A percentile compares a stretch with the other conserved stretches of the same genome.
phyloP scores from a whole-genome alignment of 2,329 filamentous ascomycete species.

The Clonostachys solani region DNA sequence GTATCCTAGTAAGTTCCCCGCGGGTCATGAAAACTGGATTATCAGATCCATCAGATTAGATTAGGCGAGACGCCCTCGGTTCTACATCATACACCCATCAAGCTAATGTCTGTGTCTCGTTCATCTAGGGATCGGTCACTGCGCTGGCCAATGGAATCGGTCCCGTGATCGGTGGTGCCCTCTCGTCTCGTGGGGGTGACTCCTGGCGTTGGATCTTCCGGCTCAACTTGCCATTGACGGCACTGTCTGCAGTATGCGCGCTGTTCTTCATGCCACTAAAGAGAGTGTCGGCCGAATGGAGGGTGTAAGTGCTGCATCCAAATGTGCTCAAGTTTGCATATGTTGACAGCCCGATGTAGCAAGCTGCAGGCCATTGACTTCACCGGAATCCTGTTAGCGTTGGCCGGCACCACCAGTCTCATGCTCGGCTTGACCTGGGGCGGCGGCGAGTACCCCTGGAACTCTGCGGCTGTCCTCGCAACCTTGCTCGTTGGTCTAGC shows the following conservation, averaged over 20 bases:
- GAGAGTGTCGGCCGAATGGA: conserved; percentile 48
- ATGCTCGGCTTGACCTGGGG: conserved; percentile 49
- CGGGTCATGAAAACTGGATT: neutral
- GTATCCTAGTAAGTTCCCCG: conserved; percentile 33
- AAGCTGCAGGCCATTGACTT: conserved; percentile 50
- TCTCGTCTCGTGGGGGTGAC: conserved; percentile 36
- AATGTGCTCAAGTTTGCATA: neutral
- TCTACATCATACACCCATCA: no score
- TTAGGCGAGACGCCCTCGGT: no score
- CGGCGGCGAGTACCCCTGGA: conserved; percentile 44
- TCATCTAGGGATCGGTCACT: conserved; percentile 37
- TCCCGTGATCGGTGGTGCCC: conserved; percentile 46
- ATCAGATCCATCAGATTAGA: neutral
- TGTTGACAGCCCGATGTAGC: conserved; percentile 7
- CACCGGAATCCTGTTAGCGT: conserved; percentile 37
- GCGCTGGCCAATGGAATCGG: conserved; percentile 50
- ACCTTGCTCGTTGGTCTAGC: conserved; percentile 37
- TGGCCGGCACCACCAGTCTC: conserved; percentile 43
- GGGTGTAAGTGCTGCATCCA: conserved; percentile 18
- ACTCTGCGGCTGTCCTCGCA: conserved; percentile 35
- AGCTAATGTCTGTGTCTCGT: neutral
- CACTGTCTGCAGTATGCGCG: conserved; percentile 38
- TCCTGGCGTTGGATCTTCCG: conserved; percentile 52
- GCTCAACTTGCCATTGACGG: conserved; percentile 47
- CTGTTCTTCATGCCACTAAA: conserved; percentile 54